Evolutionary conservation across 2,329 filamentous ascomycete genomes (phyloP), one percentile per base, ranked within the genome.

Genomic region (Xylaria sp.): DNA sequence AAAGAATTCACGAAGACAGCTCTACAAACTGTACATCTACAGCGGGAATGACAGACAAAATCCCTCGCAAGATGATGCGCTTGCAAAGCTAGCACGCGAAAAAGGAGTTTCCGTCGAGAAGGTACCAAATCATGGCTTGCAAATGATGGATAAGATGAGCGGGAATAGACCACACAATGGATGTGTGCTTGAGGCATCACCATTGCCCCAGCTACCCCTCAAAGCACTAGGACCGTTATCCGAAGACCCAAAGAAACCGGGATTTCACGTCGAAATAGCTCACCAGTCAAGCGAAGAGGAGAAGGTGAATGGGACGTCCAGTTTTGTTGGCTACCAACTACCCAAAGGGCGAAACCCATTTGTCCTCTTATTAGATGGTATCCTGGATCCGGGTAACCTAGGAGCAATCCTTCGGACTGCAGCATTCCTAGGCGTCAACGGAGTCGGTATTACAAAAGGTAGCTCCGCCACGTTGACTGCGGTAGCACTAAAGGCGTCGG

Each of bases 391-490:
- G 0, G 94, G 93, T 29, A 99, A 99, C 76, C 82, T 98, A 0
- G 96, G 96, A 47, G 93, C 90, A 25, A 95, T 98, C 66, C 85
- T 98, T 49, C 91, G 96, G 39, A 93, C 93, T 5, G 93, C 94
- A 2, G 91, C 93, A 74, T 98, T 96, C 78, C 87, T 98, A n/a
- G 95, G 95, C 25, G 90, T 93, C 5, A 92, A 94, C 62, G 94
- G 92, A 4, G 87, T 99, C 22, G 89, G 89, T 2, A 89, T 97
- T 61, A 92, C 93, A 2, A 89, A 86, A 33, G 87, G 88, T 66
- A 90, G 89, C 73, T 92, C 91, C 17, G 92, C 94, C 0, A 86
- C 89, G 0, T 82, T 97, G 67, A 92, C 90, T 7, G 86, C 93
- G 0, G 87, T 94, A 9, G 90, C 92, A 0, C 85, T 97, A 67